Percentiles rank a stretch among this genome's conserved stretches.
phyloP scores from a whole-genome alignment of 179 eudicot species.

The Heliamphora pulchella region DNA sequence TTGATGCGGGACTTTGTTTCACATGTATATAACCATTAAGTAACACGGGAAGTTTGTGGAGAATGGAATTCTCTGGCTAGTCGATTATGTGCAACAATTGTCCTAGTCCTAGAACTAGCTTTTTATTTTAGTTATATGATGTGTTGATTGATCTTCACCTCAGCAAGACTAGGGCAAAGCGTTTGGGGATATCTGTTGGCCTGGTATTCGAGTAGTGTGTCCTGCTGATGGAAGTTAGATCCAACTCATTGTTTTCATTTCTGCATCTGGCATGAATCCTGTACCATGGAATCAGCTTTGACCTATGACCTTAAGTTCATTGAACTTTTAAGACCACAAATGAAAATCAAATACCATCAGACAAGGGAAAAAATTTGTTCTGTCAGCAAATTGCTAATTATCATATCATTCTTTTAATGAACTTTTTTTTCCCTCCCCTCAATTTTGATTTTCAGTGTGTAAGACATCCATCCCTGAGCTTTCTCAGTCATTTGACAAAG shows the following conservation, averaged over 20 bases:
- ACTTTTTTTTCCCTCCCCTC: not conserved
- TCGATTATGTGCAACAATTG: not conserved
- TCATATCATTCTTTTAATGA: not conserved
- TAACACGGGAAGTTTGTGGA: no score
- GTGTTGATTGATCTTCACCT: not conserved
- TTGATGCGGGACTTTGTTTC: not conserved
- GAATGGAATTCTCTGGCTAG: not conserved
- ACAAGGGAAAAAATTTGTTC: not conserved
- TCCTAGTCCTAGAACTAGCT: not conserved
- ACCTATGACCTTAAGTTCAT: not conserved
- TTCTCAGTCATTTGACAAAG: conserved; percentile 50
- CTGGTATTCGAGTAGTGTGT: not conserved
- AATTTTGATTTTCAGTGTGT: conserved; percentile 44
- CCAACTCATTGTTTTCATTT: not conserved
- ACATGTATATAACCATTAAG: not conserved
- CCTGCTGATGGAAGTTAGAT: not conserved
- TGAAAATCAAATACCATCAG: not conserved
- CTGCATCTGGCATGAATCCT: not conserved
- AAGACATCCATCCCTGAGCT: conserved; percentile 66
- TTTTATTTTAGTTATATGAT: not conserved
- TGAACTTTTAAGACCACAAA: not conserved
- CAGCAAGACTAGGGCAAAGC: not conserved
- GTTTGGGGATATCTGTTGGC: not conserved
- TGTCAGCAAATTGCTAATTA: not conserved
- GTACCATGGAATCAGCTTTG: not conserved